Percentiles rank a stretch among this genome's conserved stretches.
phyloP scores from a whole-genome alignment of 2,329 filamentous ascomycete genomes.

The Clarireedia monteithiana region DNA sequence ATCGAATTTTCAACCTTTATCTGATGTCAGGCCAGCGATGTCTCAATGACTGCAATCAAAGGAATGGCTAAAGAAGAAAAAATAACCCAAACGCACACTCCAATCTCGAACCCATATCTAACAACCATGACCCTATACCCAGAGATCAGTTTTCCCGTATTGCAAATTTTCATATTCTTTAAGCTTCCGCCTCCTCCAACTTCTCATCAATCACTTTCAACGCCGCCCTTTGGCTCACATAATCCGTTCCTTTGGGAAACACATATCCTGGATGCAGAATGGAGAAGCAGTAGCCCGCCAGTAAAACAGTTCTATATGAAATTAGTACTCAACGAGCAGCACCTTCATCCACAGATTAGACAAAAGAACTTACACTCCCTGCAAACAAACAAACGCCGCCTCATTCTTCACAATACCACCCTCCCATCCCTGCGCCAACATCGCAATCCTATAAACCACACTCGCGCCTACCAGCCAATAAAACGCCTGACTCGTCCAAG shows the following conservation, averaged over 20 bases:
- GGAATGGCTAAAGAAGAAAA: too few relatives aligned
- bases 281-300: not conserved
- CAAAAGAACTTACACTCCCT: not conserved
- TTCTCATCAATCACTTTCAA: not conserved
- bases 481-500: not conserved
- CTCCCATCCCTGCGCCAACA: not conserved
- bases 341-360: not conserved
- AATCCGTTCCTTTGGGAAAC: not conserved
- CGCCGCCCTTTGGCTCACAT: not conserved
- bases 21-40: too few relatives aligned
- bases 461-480: not conserved
- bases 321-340: not conserved
- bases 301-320: not conserved
- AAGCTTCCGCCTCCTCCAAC: conserved; percentile 1
- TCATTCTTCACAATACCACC: not conserved
- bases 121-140: not conserved
- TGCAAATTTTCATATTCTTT: not conserved
- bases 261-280: not conserved
- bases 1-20: too few relatives aligned
- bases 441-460: not conserved
- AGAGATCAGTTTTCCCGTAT: not conserved
- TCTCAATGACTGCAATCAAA: too few relatives aligned
- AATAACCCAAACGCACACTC: not conserved
- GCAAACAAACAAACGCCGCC: not conserved
- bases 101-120: not conserved